Evolutionary conservation across 352 stramenopile genomes (phyloP), one percentile per base, ranked within the genome.

Genomic region (Pythium vanterpoolii): DNA sequence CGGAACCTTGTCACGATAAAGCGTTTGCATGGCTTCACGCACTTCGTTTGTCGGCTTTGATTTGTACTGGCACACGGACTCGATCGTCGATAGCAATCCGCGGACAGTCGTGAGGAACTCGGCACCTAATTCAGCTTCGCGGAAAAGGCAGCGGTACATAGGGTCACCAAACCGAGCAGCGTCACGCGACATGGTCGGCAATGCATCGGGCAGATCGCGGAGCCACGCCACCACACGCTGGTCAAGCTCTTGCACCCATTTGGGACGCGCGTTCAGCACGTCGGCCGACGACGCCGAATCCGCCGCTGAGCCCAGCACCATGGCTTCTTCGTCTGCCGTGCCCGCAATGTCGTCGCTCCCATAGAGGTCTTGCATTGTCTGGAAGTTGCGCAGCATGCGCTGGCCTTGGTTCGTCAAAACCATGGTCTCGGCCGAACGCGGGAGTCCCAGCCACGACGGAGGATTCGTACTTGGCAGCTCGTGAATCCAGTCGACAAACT

Each of bases 391-490:
- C 36, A 96, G 54, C 71, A 86, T 96, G 7, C 70, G 69, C 36
- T 72, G 64, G 21, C 87, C 86, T 58, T 97, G 80, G 23, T 71
- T 87, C 24, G 88, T 89, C 21, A 98, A 70, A 24, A 97, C 72
- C 70, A 95, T 92, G 11, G 71, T 93, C 67, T 98, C 94, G 1
- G 93, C 94, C 1, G 91, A 98, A n/a, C 80, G 76, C 21, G 90
- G 87, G 18, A 98, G 72, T 9, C 93, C 94, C 45, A 98, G 85
- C 94, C 94, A 98, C 13, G 83, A 90, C 30, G 94, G 94, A 44
- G 90, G 83, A 63, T 98, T 98, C 21, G 82, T 89, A 18, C 79
- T 90, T 14, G 93, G 90, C 7, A 98, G 72, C 30, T 64, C 47
- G 30, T 93, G 66, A 14, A 97, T 79, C 93, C 94, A 98, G 2